Conservation (phyloP, 1,284 basidiomycete genomes). For the Bjerkandera adusta region DNA sequence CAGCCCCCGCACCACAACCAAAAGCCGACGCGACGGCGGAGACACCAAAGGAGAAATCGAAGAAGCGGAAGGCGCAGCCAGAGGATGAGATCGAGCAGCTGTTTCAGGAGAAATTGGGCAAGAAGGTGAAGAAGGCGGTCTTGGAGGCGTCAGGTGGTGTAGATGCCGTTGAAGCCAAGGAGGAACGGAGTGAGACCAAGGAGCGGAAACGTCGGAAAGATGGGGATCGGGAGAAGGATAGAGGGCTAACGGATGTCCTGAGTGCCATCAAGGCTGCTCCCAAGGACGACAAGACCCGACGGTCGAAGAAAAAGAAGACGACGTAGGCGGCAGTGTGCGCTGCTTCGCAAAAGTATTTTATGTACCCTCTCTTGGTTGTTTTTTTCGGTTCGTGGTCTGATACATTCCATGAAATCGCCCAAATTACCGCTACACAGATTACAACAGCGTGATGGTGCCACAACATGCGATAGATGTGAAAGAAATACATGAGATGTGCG, state of each 20-base stretch:
- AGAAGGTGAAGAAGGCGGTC: constrained; percentile 53
- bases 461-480: too few species aligned
- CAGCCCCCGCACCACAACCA: constrained; percentile 10
- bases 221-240: constrained; percentile 24
- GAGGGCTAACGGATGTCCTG: constrained; percentile 36
- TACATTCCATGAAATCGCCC: too few species aligned
- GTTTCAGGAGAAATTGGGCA: constrained; percentile 57
- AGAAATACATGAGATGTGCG: background rate
- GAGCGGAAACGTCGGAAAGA: constrained; percentile 22
- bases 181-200: constrained; percentile 7
- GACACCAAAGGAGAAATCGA: constrained; percentile 19
- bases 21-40: constrained; percentile 29
- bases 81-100: constrained; percentile 71
- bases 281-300: constrained; percentile 30
- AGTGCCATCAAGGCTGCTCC: constrained; percentile 45
- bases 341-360: constrained; percentile 1
- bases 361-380: too few species aligned
- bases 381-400: background rate
- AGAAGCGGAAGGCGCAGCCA: constrained; percentile 27
- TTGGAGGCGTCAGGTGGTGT: constrained; percentile 22
- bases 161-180: background rate
- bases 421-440: too few species aligned
- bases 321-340: background rate
- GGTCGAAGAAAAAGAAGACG: constrained; percentile 21
- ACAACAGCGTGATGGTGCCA: too few species aligned